A percentile compares a stretch with the other conserved stretches of the same genome.
These are phyloP conservation scores for Cephalotrichum gorgonifer DNA, from an alignment of 2,329 filamentous ascomycete genomes.

Conservation along the genomic window DNA sequence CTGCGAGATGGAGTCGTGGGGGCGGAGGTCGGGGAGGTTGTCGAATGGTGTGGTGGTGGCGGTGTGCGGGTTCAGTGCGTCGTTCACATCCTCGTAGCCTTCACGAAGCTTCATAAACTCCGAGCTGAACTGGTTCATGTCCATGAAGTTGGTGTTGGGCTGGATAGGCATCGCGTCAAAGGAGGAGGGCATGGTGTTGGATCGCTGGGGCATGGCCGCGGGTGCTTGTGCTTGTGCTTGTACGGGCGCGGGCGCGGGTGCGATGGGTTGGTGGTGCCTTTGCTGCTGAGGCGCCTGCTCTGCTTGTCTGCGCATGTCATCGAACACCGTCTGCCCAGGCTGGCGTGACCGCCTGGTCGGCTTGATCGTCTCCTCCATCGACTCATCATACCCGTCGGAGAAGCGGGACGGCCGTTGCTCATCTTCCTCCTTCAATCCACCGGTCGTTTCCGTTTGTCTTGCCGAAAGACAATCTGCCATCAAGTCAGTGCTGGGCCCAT, in stretches of 20 bases:
- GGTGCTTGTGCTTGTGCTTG: constrained; percentile 2
- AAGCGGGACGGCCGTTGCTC: constrained; percentile 38
- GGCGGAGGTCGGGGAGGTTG: constrained; percentile 13
- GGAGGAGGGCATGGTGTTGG: constrained; percentile 27
- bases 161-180: constrained; percentile 32
- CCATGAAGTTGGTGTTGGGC: constrained; percentile 43
- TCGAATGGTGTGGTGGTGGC: neutral
- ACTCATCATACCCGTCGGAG: constrained; percentile 51
- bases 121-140: constrained; percentile 35
- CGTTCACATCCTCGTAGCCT: constrained; percentile 4
- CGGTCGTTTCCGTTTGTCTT: neutral
- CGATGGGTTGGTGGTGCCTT: constrained; percentile 3
- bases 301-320: constrained; percentile 46
- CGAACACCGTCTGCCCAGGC: constrained; percentile 42
- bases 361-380: constrained; percentile 57
- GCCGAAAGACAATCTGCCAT: neutral
- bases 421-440: constrained; percentile 10
- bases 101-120: constrained; percentile 30
- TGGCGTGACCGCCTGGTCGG: constrained; percentile 28
- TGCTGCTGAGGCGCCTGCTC: constrained; percentile 22
- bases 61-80: neutral
- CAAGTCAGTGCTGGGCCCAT: neutral
- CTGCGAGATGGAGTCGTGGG: constrained; percentile 4
- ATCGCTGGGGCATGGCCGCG: constrained; percentile 6
- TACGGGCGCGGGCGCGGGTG: constrained; percentile 6